Evolutionary conservation across 1,139 yeast species (phyloP).

Genomic region (Martiniozyma asiatica): DNA sequence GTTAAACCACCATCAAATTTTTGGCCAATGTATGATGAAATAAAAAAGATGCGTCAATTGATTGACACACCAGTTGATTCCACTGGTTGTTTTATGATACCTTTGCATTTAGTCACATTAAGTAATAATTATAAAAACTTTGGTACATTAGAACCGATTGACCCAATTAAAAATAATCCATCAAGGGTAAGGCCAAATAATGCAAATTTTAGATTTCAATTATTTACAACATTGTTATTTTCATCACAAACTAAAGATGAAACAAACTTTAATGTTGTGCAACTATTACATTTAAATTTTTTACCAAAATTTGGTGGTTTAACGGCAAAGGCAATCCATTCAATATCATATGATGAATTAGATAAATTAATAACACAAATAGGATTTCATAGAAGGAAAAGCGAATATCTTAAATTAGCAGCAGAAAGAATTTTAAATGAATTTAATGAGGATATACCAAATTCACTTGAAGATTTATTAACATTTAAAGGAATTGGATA

Average conservation of each 20-base stretch:
- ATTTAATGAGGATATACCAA: constrained; percentile 58
- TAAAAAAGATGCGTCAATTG: constrained; percentile 53
- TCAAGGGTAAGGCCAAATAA: not conserved
- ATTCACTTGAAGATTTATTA: constrained; percentile 52
- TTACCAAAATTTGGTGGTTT: constrained; percentile 27
- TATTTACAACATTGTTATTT: constrained; percentile 69
- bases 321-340: constrained; percentile 32
- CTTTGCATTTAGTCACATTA: constrained; percentile 29
- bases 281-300: constrained; percentile 38
- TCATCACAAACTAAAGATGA: constrained; percentile 93
- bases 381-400: constrained; percentile 79
- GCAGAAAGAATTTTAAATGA: constrained; percentile 39
- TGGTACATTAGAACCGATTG: constrained; percentile 5
- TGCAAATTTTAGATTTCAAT: constrained; percentile 43
- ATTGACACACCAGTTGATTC: constrained; percentile 75
- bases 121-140: constrained; percentile 7
- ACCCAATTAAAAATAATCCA: not conserved
- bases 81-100: constrained; percentile 77
- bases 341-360: constrained; percentile 42
- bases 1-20: constrained; percentile 38
- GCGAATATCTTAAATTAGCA: constrained; percentile 54
- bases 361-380: constrained; percentile 64
- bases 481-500: constrained; percentile 91
- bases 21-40: constrained; percentile 43
- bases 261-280: constrained; percentile 65